These are phyloP conservation scores for Parsonsia alboflavescens DNA, from an alignment of 257 asterid species.

Conservation along the genomic window DNA sequence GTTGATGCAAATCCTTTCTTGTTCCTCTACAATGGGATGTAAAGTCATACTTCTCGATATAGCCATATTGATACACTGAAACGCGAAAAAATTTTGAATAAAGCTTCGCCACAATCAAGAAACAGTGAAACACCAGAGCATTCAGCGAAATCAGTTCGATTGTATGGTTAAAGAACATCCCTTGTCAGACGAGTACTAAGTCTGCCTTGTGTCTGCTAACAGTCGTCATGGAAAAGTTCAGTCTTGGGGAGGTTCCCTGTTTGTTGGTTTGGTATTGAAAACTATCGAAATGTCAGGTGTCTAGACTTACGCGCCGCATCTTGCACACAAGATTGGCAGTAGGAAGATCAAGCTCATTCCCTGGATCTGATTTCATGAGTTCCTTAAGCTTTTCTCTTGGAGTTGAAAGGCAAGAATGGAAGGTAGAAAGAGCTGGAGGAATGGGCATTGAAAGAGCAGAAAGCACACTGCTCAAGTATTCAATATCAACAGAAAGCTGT, in stretches of 20 bases:
- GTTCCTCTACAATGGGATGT: neutral
- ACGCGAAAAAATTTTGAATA: neutral
- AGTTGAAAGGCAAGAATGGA: slow-evolving; percentile 72
- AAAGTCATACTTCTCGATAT: no score
- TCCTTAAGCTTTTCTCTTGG: slow-evolving; percentile 81
- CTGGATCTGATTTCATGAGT: slow-evolving; percentile 58
- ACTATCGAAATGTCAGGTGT: slow-evolving; percentile 15
- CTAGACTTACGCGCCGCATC: slow-evolving; percentile 76
- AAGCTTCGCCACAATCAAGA: neutral
- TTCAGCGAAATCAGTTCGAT: neutral
- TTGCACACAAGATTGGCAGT: slow-evolving; percentile 87
- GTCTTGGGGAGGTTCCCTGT: neutral
- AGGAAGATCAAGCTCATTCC: slow-evolving; percentile 67
- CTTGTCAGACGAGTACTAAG: neutral
- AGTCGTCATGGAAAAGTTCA: neutral
- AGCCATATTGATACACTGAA: no score
- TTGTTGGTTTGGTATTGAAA: neutral
- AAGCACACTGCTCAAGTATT: slow-evolving; percentile 85
- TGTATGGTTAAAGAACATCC: neutral
- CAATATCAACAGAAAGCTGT: slow-evolving; percentile 88
- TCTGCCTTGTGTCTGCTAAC: neutral
- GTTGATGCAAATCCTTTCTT: no score
- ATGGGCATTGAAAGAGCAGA: slow-evolving; percentile 89
- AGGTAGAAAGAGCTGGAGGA: slow-evolving; percentile 80
- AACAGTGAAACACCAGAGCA: neutral